Evolutionary conservation across 176 grass and related monocot species (phyloP).

Genomic region (Panicum miliaceum): DNA sequence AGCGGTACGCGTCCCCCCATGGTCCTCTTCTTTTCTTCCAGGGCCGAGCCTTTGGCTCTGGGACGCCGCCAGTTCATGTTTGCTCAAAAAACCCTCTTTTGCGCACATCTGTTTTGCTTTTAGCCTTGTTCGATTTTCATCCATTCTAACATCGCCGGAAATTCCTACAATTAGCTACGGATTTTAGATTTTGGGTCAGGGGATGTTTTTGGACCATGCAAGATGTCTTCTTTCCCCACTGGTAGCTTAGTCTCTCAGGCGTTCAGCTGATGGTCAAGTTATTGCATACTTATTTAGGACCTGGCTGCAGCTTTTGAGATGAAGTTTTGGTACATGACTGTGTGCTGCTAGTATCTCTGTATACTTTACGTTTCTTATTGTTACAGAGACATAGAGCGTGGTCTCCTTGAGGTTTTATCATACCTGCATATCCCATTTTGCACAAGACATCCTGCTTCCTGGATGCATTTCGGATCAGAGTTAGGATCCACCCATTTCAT

Average conservation of each 20-base stretch:
- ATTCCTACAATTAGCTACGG: background rate
- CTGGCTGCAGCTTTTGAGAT: background rate
- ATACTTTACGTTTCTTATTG: background rate
- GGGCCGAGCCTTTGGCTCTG: background rate
- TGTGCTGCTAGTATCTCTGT: background rate
- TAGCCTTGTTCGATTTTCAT: background rate
- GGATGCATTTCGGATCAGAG: background rate
- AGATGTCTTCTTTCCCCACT: background rate
- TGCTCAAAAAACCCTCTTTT: background rate
- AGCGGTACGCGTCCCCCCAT: conserved; percentile 31
- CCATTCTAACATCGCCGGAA: background rate
- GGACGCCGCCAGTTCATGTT: background rate
- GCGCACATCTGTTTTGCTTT: background rate
- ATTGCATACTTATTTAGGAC: background rate
- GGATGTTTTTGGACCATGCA: conserved; percentile 8
- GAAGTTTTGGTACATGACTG: background rate
- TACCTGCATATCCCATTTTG: background rate
- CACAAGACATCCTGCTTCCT: background rate
- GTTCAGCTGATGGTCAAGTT: conserved; percentile 15
- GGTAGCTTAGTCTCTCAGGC: background rate
- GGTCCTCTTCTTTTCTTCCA: background rate
- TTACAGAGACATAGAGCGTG: background rate
- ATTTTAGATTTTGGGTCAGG: background rate
- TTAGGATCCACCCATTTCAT: background rate
- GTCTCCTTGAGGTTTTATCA: background rate